A percentile compares a stretch with the other conserved stretches of the same genome.
phyloP scores from a whole-genome alignment of 1,284 basidiomycete genomes.

The Puccinia polysora region DNA sequence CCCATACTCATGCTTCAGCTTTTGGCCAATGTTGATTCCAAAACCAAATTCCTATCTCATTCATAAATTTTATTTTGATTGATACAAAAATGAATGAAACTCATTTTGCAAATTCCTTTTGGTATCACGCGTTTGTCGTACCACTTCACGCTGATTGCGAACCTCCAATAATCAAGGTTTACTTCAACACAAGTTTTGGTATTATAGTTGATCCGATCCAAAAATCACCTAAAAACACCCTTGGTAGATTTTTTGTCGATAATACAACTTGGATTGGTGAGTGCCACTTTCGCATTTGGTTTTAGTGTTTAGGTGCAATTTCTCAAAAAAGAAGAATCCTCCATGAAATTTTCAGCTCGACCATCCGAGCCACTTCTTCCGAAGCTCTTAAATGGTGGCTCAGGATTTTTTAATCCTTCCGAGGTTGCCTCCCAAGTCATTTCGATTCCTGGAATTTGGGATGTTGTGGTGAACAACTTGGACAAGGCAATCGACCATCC shows the following conservation, averaged over 20 bases:
- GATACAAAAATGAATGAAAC: too few species aligned
- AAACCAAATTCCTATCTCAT: too few species aligned
- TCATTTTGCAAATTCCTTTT: too few species aligned
- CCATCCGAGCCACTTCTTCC: slow-evolving; percentile 7
- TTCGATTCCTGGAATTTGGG: slow-evolving; percentile 44
- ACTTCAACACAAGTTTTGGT: slow-evolving; percentile 12
- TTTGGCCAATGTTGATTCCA: not conserved
- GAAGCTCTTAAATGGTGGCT: not conserved
- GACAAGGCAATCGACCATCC: slow-evolving; percentile 52
- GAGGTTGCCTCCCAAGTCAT: not conserved
- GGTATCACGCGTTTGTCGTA: too few species aligned
- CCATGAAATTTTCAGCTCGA: not conserved
- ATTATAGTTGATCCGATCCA: not conserved
- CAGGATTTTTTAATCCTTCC: not conserved
- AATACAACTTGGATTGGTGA: slow-evolving; percentile 1
- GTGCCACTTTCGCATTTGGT: too few species aligned
- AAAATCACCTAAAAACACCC: not conserved
- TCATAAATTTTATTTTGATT: not conserved
- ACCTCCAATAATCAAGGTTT: too few species aligned
- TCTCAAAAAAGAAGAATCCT: too few species aligned
- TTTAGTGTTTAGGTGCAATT: too few species aligned
- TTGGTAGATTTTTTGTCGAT: slow-evolving; percentile 11
- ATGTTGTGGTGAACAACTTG: slow-evolving; percentile 53
- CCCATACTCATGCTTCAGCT: not conserved
- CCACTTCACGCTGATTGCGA: too few species aligned